Evolutionary conservation across 805 yeast genomes (phyloP), one percentile per base, ranked within the genome.

Genomic region (Millerago galiae): DNA sequence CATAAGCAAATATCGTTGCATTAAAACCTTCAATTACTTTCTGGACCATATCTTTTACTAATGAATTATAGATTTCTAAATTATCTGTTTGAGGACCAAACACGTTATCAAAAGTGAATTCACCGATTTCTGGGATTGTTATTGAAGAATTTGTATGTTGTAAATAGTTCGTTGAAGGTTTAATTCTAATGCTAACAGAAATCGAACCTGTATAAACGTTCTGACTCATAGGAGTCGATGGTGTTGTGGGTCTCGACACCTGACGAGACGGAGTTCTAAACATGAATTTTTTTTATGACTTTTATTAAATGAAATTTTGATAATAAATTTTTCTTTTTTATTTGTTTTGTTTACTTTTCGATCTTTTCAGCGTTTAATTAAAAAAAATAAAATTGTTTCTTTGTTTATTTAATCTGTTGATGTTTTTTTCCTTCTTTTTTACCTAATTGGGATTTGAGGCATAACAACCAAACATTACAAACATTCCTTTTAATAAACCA

Each of bases 1-100:
- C 99, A 58, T 93, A 91, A 0, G 98, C 97, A 60, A 91, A 88
- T 1, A 90, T 78, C 0, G 96, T 89, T 13, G 90, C 90, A 55
- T 88, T 88, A 60, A 66, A 90, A 0, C 96, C 96, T 13, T 79
- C 80, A 52, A 72, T 71, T 47, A 75, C 78, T 58, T 71, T 76
- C 48, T 56, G 66, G 31, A 72, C 79, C 60, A 73, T 71, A 29
- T 68, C 77, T 51, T 56, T 70, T 37, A 77, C 95, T 38, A 70
- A 67, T 12, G 61, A 59, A 15, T 65, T 64, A 59, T 86, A 91
- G 2, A 91, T 85, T 16, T 74, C 72, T 4, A 56, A 48, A 59
- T 87, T 89, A 25, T 73, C 57, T 8, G 66, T 57, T 3, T 64
- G 53, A 0, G 83, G 78, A 10, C 74, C 72, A 59, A 83, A 90